phyloP scores from a whole-genome alignment of 1,284 basidiomycete genomes.

The Malassezia slooffiae region DNA sequence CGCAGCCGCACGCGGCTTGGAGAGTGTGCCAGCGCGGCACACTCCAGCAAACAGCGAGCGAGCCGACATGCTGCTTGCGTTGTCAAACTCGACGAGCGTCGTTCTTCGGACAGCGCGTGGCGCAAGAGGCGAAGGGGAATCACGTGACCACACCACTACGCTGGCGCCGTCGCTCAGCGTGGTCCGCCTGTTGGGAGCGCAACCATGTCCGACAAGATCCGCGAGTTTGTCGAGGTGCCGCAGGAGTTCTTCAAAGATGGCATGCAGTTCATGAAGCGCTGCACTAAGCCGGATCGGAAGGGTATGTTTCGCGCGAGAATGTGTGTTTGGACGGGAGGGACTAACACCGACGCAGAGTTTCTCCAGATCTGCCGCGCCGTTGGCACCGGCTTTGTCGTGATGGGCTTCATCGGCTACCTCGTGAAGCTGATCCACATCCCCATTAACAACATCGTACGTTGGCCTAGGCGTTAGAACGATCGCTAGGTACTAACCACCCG shows the following conservation, averaged over 20 bases:
- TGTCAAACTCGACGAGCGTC: no score
- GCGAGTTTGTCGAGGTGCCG: constrained; percentile 80
- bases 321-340: no score
- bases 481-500: constrained; percentile 1
- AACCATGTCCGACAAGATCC: constrained; percentile 74
- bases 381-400: constrained; percentile 43
- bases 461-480: neutral
- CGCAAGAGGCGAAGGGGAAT: no score
- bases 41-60: no score
- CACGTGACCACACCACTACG: constrained; percentile 2
- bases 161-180: no score
- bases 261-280: constrained; percentile 87
- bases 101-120: no score
- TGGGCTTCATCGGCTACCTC: constrained; percentile 47
- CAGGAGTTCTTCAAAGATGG: constrained; percentile 87
- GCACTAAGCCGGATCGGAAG: constrained; percentile 92
- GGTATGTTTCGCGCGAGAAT: constrained; percentile 53
- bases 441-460: constrained; percentile 45
- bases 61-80: no score
- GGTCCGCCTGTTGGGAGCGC: neutral
- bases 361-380: constrained; percentile 46
- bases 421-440: constrained; percentile 47
- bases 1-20: no score
- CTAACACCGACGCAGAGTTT: constrained; percentile 28
- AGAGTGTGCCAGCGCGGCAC: no score